Conservation (phyloP, 331 rosid genomes). For the Pyracantha coccinea region DNA sequence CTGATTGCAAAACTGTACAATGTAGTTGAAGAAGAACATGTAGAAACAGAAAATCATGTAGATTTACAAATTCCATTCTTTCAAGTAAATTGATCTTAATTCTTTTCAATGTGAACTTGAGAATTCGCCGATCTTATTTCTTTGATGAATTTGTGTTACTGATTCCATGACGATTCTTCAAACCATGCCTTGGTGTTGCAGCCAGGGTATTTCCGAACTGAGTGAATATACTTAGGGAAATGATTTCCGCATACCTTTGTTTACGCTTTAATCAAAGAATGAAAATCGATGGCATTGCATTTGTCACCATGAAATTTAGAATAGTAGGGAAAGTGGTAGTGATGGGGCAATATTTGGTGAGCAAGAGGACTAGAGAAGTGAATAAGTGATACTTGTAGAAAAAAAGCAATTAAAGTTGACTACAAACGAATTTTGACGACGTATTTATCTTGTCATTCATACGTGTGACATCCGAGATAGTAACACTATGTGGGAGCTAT, state of each 20-base stretch:
- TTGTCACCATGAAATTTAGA: neutral
- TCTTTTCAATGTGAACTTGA: slow-evolving; percentile 15
- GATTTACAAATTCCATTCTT: slow-evolving; percentile 45
- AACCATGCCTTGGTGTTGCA: neutral
- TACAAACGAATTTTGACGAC: neutral
- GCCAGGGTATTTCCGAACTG: no score
- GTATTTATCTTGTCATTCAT: no score
- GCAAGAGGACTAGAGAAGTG: neutral
- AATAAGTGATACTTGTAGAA: neutral
- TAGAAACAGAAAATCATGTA: slow-evolving; percentile 13
- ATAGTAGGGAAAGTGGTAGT: neutral
- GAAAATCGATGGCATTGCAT: neutral
- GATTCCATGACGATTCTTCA: neutral
- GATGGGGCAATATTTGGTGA: neutral
- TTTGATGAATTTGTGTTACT: neutral
- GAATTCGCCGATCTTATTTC: neutral
- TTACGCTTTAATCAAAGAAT: neutral
- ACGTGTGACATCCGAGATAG: neutral
- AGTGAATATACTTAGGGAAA: neutral
- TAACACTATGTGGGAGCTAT: no score
- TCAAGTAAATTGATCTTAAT: slow-evolving; percentile 18
- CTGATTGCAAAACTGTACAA: neutral
- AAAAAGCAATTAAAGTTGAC: neutral
- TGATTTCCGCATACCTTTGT: neutral
- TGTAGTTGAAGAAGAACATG: slow-evolving; percentile 30